Evolutionary conservation across 345 rosid species (phyloP).

Genomic region (Erucastrum elatum): DNA sequence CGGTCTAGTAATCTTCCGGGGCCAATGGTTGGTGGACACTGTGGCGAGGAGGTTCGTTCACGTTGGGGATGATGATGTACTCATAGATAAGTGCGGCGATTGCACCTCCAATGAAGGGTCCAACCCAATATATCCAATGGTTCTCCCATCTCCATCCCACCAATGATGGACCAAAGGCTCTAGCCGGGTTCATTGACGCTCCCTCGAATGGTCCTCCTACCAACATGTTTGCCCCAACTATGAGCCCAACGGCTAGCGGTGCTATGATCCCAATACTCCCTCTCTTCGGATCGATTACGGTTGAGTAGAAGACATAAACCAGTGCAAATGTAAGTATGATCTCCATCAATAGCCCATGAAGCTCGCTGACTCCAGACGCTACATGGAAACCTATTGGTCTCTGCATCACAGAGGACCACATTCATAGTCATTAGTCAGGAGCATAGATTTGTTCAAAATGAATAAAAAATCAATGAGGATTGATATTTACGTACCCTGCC

Average conservation of each 20-base stretch:
- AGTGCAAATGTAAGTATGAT: conserved; percentile 39
- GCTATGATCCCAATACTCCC: conserved; percentile 41
- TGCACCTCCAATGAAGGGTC: conserved; percentile 43
- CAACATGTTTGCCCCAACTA: conserved; percentile 40
- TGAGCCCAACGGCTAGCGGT: conserved; percentile 40
- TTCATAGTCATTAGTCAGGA: background rate
- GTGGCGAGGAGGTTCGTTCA: conserved; percentile 40
- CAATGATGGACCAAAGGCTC: conserved; percentile 45
- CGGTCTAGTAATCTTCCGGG: conserved; percentile 69
- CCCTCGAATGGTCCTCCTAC: conserved; percentile 43
- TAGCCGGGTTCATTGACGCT: conserved; percentile 45
- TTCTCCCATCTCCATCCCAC: conserved; percentile 45
- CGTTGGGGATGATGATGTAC: conserved; percentile 53
- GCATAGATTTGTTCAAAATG: background rate
- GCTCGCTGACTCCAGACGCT: conserved; percentile 51
- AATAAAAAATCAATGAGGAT: background rate
- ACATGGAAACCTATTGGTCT: conserved; percentile 63
- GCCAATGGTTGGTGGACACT: conserved; percentile 65
- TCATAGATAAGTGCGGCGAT: conserved; percentile 50
- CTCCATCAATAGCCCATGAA: conserved; percentile 47
- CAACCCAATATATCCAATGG: conserved; percentile 44
- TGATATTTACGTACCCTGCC: conserved; percentile 51
- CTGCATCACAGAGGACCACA: conserved; percentile 40
- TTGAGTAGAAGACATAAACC: conserved; percentile 40
- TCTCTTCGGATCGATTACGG: conserved; percentile 42